These are phyloP conservation scores for Heterococcus sp. DNA, from an alignment of 108 stramenopile species.

Conservation along the genomic window DNA sequence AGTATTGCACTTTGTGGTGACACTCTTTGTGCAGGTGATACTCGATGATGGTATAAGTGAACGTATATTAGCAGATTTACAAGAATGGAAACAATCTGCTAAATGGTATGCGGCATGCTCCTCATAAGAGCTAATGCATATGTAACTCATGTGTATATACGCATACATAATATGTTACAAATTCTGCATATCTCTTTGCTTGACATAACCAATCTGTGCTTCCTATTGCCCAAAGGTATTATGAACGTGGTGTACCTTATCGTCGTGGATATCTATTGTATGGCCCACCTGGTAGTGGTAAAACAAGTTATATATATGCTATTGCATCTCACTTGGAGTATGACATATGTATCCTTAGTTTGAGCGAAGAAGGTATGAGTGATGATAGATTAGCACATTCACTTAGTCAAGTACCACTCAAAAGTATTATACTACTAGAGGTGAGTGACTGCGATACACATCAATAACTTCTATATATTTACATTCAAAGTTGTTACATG, in stretches of 20 bases:
- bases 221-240: background rate
- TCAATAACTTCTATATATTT: no score
- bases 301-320: slow-evolving; percentile 13
- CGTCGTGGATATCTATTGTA: slow-evolving; percentile 30
- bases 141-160: no score
- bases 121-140: no score
- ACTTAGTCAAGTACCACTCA: slow-evolving; percentile 10
- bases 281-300: slow-evolving; percentile 33
- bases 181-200: no score
- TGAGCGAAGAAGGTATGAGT: slow-evolving; percentile 20
- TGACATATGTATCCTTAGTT: slow-evolving; percentile 33
- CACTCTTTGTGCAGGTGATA: background rate
- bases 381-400: slow-evolving; percentile 36
- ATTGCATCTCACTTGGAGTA: slow-evolving; percentile 25
- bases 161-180: no score
- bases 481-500: no score
- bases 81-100: slow-evolving; percentile 5
- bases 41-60: slow-evolving; percentile 8
- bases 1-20: no score
- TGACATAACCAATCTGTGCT: no score
- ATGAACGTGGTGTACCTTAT: slow-evolving; percentile 24
- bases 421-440: slow-evolving; percentile 4
- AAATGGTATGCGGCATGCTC: no score
- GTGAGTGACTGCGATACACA: no score
- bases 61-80: slow-evolving; percentile 1